Evolutionary conservation across 306 rosid species (phyloP), one percentile per base, ranked within the genome.

Genomic region (Prinsepia uniflora): DNA sequence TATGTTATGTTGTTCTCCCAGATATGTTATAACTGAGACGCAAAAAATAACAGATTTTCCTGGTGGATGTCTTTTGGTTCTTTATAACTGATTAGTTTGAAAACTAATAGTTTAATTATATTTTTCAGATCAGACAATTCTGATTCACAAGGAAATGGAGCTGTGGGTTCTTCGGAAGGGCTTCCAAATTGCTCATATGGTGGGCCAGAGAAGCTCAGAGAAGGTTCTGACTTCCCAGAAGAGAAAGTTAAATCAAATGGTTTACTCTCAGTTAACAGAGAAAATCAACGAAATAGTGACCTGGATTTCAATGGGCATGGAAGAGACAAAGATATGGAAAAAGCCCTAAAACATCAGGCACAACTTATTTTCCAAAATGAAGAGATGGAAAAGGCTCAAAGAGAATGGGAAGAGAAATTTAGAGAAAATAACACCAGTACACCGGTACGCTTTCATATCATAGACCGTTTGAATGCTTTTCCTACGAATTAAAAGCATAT

Each of bases 381-480:
- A 86, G 95, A 87, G 77, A 86, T 94, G 97, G 98, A 90, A 68
- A 84, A 87, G 79, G 94, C 88, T 79, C 97, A 94, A 81, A 86
- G 90, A 66, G 90, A 89, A 61, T 90, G 97, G 97, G 98, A 94
- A 82, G 96, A 94, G 84, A 94, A 87, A 83, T 90, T 77, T 78
- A 86, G 90, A 89, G 98, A 90, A 82, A 89, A 90, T 84, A 86
- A 84, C 80, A 81, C 73, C 76, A 71, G 89, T 69, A 84, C 92
- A 74, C 88, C 81, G 63, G 98, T 93, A 93, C 77, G 96, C 57
- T 72, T 76, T 75, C 65, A 0, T 65, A 6, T 49, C 67, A 22
- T 59, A 66, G 39, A 39, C 45, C 19, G 36, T 63, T 46, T 12
- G 34, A 64, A 46, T 73, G 40, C 12, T 64, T 68, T 73, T 67